Percentiles rank a stretch among this genome's conserved stretches.
Conservation (phyloP, 371 early-diverging fungal genomes). For the Encephalitozoon romaleae region DNA sequence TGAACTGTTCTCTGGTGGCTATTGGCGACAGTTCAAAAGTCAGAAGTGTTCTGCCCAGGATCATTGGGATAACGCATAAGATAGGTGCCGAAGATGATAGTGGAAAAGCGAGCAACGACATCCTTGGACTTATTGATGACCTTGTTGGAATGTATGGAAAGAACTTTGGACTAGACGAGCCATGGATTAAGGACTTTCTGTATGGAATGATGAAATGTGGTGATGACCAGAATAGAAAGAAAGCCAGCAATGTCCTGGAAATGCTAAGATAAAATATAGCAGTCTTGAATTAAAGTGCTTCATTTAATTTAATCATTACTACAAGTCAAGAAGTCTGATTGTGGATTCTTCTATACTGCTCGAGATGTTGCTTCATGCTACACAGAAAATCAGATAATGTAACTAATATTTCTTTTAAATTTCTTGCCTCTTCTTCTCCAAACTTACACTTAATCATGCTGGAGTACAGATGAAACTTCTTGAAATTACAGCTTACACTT, state of each 20-base stretch:
- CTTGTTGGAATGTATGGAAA: constrained; percentile 16
- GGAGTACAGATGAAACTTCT: neutral
- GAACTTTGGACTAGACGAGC: constrained; percentile 18
- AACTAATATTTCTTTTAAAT: neutral
- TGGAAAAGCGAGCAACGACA: neutral
- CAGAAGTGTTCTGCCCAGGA: neutral
- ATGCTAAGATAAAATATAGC: neutral
- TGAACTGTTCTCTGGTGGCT: constrained; percentile 32
- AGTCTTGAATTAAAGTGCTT: neutral
- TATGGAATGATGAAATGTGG: neutral
- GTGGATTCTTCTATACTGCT: neutral
- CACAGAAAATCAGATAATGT: constrained; percentile 2
- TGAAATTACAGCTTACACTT: neutral
- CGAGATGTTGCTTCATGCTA: neutral
- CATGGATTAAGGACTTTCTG: constrained; percentile 25
- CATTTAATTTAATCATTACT: neutral
- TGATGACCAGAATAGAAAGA: neutral
- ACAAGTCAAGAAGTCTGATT: neutral
- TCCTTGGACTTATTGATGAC: constrained; percentile 16
- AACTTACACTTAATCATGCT: constrained; percentile 31
- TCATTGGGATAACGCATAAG: constrained; percentile 3
- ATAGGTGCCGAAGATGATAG: neutral
- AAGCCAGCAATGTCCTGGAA: neutral
- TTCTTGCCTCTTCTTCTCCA: constrained; percentile 20
- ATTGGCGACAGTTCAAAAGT: constrained; percentile 24